Evolutionary conservation across 2,329 filamentous ascomycete species (phyloP).

Genomic region (Fusarium duplospermum): DNA sequence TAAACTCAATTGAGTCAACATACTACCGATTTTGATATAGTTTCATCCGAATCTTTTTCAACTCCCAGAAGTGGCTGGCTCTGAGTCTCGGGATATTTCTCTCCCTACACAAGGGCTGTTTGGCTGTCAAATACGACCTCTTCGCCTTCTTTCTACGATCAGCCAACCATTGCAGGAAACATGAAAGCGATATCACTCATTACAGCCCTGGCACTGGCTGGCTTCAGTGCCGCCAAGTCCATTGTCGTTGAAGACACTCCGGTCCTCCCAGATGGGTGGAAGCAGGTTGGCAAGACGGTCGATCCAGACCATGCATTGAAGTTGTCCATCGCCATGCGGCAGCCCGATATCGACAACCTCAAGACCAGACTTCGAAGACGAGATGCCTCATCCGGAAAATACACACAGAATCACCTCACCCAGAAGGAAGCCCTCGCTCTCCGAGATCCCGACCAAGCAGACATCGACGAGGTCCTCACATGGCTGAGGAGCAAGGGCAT

Average conservation of each 20-base stretch:
- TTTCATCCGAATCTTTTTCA: neutral
- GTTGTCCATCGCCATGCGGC: constrained; percentile 49
- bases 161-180: neutral
- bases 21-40: neutral
- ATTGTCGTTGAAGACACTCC: constrained; percentile 44
- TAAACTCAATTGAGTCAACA: neutral
- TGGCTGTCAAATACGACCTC: neutral
- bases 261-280: constrained; percentile 48
- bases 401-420: constrained; percentile 47
- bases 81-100: neutral
- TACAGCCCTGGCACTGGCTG: constrained; percentile 37
- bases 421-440: constrained; percentile 51
- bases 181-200: constrained; percentile 32
- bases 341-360: constrained; percentile 46
- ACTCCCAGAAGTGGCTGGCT: neutral
- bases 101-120: neutral
- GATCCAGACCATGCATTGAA: constrained; percentile 41
- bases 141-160: neutral
- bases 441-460: constrained; percentile 48
- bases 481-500: constrained; percentile 58
- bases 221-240: constrained; percentile 35
- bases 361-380: constrained; percentile 39
- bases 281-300: constrained; percentile 35
- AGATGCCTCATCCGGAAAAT: constrained; percentile 20
- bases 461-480: constrained; percentile 51